Evolutionary conservation across 495 filamentous ascomycete species (phyloP).

Genomic region (Penicillium mononematosum): DNA sequence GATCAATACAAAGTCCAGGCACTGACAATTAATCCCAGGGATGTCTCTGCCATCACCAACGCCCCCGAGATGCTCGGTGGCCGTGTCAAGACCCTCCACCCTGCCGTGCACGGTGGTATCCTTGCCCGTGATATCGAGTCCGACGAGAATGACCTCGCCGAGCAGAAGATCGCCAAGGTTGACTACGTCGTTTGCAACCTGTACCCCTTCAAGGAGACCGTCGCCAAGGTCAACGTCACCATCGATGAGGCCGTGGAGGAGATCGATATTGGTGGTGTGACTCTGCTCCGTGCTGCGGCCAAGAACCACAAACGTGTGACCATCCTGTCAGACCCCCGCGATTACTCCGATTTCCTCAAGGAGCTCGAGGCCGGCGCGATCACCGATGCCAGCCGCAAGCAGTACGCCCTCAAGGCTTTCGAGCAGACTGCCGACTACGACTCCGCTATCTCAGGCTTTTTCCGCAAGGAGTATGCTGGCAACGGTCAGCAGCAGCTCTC

Average conservation of each 20-base stretch:
- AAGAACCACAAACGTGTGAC: conserved; percentile 97
- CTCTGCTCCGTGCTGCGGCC: conserved; percentile 90
- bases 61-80: conserved; percentile 98
- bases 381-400: conserved; percentile 73
- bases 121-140: conserved; percentile 88
- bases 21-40: conserved; percentile 51
- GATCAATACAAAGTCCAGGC: neutral
- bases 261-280: conserved; percentile 97
- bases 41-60: conserved; percentile 95
- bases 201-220: conserved; percentile 97
- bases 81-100: conserved; percentile 95
- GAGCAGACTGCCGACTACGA: conserved; percentile 99
- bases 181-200: conserved; percentile 99
- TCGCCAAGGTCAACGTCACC: conserved; percentile 94
- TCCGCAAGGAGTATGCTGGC: conserved; percentile 91
- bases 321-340: conserved; percentile 86
- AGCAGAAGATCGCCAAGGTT: conserved; percentile 95
- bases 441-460: conserved; percentile 89
- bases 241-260: conserved; percentile 96
- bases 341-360: conserved; percentile 91
- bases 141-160: conserved; percentile 93
- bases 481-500: conserved; percentile 78
- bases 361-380: conserved; percentile 87
- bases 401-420: conserved; percentile 93
- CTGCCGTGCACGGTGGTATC: conserved; percentile 89